Percentiles rank a stretch among this genome's conserved stretches.
phyloP scores from a whole-genome alignment of 805 yeast species.

The Candida suzukii region DNA sequence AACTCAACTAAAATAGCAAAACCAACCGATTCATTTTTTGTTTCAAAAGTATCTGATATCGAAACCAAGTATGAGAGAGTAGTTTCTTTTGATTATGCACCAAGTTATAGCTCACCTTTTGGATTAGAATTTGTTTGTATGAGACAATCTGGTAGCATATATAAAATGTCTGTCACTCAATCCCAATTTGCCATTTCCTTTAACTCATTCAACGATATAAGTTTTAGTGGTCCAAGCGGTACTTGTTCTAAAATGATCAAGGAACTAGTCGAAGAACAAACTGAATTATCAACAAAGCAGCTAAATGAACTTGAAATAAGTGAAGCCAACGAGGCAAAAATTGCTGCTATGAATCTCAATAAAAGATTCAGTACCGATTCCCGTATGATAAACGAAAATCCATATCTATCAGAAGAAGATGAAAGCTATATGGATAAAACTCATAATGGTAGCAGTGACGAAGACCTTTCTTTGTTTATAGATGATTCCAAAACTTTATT shows the following conservation, averaged over 20 bases:
- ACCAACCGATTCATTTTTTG: slow-evolving; percentile 56
- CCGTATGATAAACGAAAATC: neutral
- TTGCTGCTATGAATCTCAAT: neutral
- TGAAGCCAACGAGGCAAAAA: slow-evolving; percentile 1
- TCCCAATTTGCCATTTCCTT: slow-evolving; percentile 56
- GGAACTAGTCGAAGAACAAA: slow-evolving; percentile 16
- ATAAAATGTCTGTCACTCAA: slow-evolving; percentile 68
- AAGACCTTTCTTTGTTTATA: slow-evolving; percentile 23
- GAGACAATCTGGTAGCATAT: slow-evolving; percentile 86
- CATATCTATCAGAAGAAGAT: neutral
- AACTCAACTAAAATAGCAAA: slow-evolving; percentile 5
- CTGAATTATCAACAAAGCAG: slow-evolving; percentile 5
- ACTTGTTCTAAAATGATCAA: slow-evolving; percentile 36
- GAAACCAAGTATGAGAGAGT: slow-evolving; percentile 76
- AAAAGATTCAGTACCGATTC: neutral
- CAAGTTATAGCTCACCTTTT: slow-evolving; percentile 38
- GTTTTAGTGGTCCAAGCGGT: slow-evolving; percentile 54
- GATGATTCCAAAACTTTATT: slow-evolving; percentile 14
- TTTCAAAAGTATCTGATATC: slow-evolving; percentile 67
- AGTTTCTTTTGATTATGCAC: slow-evolving; percentile 78
- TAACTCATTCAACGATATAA: slow-evolving; percentile 61
- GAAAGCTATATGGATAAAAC: slow-evolving; percentile 4
- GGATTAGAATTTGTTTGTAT: slow-evolving; percentile 72
- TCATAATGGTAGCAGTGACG: slow-evolving; percentile 21
- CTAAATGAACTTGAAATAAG: neutral